Evolutionary conservation across 2,329 filamentous ascomycete genomes (phyloP).

Genomic region (Penicillium sp.): DNA sequence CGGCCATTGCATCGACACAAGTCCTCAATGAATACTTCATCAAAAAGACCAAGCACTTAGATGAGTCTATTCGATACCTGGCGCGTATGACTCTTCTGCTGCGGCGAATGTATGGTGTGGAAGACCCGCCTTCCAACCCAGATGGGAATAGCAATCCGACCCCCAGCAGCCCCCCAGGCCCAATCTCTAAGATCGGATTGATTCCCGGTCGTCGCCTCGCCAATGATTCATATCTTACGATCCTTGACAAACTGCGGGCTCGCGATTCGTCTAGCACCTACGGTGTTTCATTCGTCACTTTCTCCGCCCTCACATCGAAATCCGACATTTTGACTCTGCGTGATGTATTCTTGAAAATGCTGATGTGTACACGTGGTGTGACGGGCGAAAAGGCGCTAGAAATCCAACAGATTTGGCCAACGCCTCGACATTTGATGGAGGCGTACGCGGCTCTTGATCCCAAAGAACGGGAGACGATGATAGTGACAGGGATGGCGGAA

Average conservation of each 20-base stretch:
- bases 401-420: slow-evolving; percentile 77
- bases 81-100: slow-evolving; percentile 71
- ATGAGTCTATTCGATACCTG: slow-evolving; percentile 77
- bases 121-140: slow-evolving; percentile 2
- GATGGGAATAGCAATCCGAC: slow-evolving; percentile 4
- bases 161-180: slow-evolving; percentile 41
- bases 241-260: slow-evolving; percentile 61
- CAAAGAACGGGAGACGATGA: slow-evolving; percentile 62
- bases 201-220: slow-evolving; percentile 63
- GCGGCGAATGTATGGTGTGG: slow-evolving; percentile 59
- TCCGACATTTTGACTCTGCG: slow-evolving; percentile 72
- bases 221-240: slow-evolving; percentile 66
- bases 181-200: slow-evolving; percentile 39
- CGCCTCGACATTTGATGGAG: slow-evolving; percentile 70
- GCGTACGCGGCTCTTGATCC: slow-evolving; percentile 61
- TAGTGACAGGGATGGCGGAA: slow-evolving; percentile 57
- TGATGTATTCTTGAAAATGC: slow-evolving; percentile 80
- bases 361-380: slow-evolving; percentile 76
- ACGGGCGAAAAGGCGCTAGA: slow-evolving; percentile 78
- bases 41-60: slow-evolving; percentile 73
- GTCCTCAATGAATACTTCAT: slow-evolving; percentile 79
- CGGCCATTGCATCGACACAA: slow-evolving; percentile 74
- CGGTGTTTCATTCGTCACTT: slow-evolving; percentile 70
- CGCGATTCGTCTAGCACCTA: slow-evolving; percentile 52
- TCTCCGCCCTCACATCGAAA: slow-evolving; percentile 73